Percentiles rank a stretch among this genome's conserved stretches.
Evolutionary conservation across 2,329 filamentous ascomycete genomes (phyloP).

Genomic region (Xylaria sp.): DNA sequence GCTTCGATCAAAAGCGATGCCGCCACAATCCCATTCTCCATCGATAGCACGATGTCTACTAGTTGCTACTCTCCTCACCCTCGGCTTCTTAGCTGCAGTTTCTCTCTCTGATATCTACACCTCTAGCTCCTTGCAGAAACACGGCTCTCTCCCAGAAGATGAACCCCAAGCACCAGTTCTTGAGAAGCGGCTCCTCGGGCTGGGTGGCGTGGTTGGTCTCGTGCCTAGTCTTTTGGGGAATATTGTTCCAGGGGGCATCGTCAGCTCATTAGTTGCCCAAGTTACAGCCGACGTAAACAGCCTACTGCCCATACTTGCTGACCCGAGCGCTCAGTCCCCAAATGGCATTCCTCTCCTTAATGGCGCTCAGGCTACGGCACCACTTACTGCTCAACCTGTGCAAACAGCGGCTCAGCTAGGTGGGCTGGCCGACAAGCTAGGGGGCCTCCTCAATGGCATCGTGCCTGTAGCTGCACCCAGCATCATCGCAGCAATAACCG

Average conservation of each 20-base stretch:
- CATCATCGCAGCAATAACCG: slow-evolving; percentile 39
- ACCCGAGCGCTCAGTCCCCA: slow-evolving; percentile 28
- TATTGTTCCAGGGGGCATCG: slow-evolving; percentile 34
- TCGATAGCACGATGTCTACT: slow-evolving; percentile 39
- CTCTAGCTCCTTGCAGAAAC: slow-evolving; percentile 27
- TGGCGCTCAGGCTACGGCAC: slow-evolving; percentile 26
- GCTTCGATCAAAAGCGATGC: slow-evolving; percentile 35
- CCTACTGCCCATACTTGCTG: slow-evolving; percentile 27
- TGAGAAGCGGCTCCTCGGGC: slow-evolving; percentile 37
- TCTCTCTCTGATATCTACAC: slow-evolving; percentile 27
- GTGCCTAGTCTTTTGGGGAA: slow-evolving; percentile 34
- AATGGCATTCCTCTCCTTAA: slow-evolving; percentile 39
- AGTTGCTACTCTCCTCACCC: slow-evolving; percentile 34
- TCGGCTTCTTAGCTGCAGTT: slow-evolving; percentile 36
- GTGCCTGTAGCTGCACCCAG: slow-evolving; percentile 36
- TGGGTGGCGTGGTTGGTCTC: slow-evolving; percentile 33
- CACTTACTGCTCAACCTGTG: slow-evolving; percentile 36
- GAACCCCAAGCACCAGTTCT: neutral
- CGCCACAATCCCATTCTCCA: slow-evolving; percentile 33
- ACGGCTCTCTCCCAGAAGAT: slow-evolving; percentile 11
- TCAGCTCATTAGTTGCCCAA: slow-evolving; percentile 34
- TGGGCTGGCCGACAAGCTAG: slow-evolving; percentile 36
- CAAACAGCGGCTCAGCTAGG: slow-evolving; percentile 35
- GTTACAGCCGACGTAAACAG: slow-evolving; percentile 38
- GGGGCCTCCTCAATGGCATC: slow-evolving; percentile 36